Percentiles rank a stretch among this genome's conserved stretches.
phyloP scores from a whole-genome alignment of 441 rosid species.

The Croton laevigatus region DNA sequence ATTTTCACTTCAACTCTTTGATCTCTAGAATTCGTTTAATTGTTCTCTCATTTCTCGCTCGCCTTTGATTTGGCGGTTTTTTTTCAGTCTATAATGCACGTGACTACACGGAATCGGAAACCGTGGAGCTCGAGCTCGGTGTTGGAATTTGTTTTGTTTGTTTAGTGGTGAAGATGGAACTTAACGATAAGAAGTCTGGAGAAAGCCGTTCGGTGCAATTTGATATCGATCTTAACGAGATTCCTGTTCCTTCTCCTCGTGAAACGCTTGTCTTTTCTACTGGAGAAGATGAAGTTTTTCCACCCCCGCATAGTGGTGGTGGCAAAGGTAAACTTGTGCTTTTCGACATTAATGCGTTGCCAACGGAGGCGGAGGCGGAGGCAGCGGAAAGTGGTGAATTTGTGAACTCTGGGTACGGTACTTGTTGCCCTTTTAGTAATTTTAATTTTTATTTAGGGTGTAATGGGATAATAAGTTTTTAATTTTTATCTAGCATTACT shows the following conservation, averaged over 20 bases:
- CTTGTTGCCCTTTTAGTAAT: neutral
- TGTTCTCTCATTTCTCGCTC: constrained; percentile 2
- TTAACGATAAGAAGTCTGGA: constrained; percentile 3
- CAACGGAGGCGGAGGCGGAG: constrained; percentile 30
- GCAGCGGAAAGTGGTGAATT: constrained; percentile 27
- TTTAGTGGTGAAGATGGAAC: constrained; percentile 17
- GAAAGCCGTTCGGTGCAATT: constrained; percentile 21
- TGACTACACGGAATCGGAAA: neutral
- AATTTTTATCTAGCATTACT: neutral
- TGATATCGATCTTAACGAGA: constrained; percentile 51
- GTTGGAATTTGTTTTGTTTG: neutral
- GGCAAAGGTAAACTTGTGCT: constrained; percentile 24
- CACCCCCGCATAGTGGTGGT: neutral
- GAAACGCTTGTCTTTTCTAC: constrained; percentile 13
- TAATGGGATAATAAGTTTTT: neutral
- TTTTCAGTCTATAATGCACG: constrained; percentile 20
- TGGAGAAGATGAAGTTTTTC: constrained; percentile 1
- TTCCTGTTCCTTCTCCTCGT: constrained; percentile 38
- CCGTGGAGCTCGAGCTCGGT: neutral
- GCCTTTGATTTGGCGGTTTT: neutral
- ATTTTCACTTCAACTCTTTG: neutral
- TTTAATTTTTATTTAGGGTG: constrained; percentile 6
- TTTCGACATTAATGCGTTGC: constrained; percentile 53
- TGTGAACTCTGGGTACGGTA: constrained; percentile 32
- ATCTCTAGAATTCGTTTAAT: neutral